Evolutionary conservation across 164 flowering plant species (phyloP), one percentile per base, ranked within the genome.

Genomic region (Amborella trichopoda): DNA sequence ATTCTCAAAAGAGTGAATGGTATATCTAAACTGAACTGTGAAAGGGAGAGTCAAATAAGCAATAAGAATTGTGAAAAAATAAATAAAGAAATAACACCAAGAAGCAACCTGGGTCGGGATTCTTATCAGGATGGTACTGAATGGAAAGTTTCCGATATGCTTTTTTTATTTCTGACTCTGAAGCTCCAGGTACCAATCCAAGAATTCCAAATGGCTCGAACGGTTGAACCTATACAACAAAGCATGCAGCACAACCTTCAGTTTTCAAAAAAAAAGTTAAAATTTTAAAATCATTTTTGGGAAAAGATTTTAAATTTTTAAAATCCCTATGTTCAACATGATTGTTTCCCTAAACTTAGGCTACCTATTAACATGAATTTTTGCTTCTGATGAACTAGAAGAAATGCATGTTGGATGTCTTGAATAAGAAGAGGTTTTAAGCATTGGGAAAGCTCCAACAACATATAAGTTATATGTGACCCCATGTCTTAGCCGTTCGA

Each of bases 81-180:
- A 37, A 14, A 32, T n/a, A 8, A 37, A 10, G 3, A 37, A 37
- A 37, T 2, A 2, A 37, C 41, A 37, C 63, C 28, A 49, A n/a
- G n/a, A n/a, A n/a, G n/a, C 70, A 69, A 91, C 99, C 99, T 80
- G 95, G 99, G 70, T 91, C 99, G 41, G 99, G 99, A 69, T 91
- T 91, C 71, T 91, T 91, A 80, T 91, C 99, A 66, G 99, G 99
- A 66, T 91, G 99, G 64, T 82, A 91, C 38, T 76, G 95, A 63
- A 91, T 75, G 17, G 99, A 84, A 18, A 91, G 88, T 55, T 76
- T 84, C 66, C 99, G 73, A 52, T 91, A 91, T 20, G 86, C 87
- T 73, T 87, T 91, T 66, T 84, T 91, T 59, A 91, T 91, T 55
- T 78, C 91, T 24, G 90, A 71, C 46, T 91, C 99, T 37, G 88